phyloP scores from a whole-genome alignment of 805 yeast species.

The Zygosaccharomyces lentus region DNA sequence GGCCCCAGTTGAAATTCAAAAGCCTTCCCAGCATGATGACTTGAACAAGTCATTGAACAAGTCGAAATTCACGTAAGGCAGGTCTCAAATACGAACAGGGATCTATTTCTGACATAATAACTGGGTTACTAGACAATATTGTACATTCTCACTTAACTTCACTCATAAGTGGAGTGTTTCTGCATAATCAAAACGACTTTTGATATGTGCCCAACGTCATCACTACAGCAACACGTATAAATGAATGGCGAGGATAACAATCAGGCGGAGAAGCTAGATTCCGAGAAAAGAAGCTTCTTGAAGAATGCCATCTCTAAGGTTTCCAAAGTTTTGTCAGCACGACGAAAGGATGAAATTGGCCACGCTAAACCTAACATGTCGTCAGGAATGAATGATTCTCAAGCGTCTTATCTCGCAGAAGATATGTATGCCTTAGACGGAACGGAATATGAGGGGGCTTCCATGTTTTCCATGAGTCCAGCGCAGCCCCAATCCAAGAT shows the following conservation, averaged over 20 bases:
- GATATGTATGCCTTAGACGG: conserved; percentile 4
- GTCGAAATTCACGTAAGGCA: too few species aligned
- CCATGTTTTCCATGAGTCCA: conserved; percentile 27
- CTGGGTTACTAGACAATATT: not conserved
- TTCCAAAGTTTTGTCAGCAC: conserved; percentile 12
- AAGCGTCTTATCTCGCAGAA: conserved; percentile 4
- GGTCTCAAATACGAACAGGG: not conserved
- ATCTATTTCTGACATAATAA: not conserved
- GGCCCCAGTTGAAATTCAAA: not conserved
- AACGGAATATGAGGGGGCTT: conserved; percentile 15
- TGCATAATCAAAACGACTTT: not conserved
- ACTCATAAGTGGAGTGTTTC: not conserved
- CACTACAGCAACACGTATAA: not conserved
- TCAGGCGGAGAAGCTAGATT: conserved; percentile 8
- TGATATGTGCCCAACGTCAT: conserved; percentile 1
- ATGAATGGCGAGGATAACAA: conserved; percentile 10
- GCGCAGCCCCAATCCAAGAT: conserved; percentile 46
- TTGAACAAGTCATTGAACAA: not conserved
- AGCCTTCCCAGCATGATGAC: not conserved
- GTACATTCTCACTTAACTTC: not conserved
- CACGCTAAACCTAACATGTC: not conserved
- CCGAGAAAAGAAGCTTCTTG: conserved; percentile 13
- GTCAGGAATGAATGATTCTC: conserved; percentile 1
- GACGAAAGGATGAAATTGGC: conserved; percentile 8
- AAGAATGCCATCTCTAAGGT: conserved; percentile 12